These are phyloP conservation scores for Verbena officinalis DNA, from an alignment of 257 asterid species.

Conservation along the genomic window DNA sequence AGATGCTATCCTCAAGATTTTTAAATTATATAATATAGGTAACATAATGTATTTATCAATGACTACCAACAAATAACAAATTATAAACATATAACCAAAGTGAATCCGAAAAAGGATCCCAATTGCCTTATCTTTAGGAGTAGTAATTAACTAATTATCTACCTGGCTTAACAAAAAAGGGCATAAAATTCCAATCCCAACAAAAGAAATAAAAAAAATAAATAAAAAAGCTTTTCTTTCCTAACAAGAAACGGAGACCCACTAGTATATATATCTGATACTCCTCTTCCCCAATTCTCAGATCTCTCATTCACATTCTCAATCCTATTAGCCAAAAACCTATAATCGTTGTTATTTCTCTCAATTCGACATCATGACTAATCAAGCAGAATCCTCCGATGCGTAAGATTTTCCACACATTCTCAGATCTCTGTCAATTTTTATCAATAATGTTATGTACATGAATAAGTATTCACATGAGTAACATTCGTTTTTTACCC, in stretches of 20 bases:
- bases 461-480: neutral
- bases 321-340: slow-evolving; percentile 26
- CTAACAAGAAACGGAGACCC: slow-evolving; percentile 51
- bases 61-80: no score
- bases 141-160: neutral
- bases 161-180: neutral
- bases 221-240: slow-evolving; percentile 44
- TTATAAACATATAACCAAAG: no score
- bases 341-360: neutral
- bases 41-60: no score
- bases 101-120: no score
- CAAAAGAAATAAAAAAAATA: slow-evolving; percentile 8
- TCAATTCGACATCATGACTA: slow-evolving; percentile 41
- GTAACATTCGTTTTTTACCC: neutral
- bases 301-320: slow-evolving; percentile 33
- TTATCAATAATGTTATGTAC: slow-evolving; percentile 4
- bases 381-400: slow-evolving; percentile 68
- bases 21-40: no score
- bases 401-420: slow-evolving; percentile 46
- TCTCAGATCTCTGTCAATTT: slow-evolving; percentile 32
- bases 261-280: slow-evolving; percentile 28
- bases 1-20: no score
- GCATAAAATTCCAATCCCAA: no score
- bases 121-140: neutral
- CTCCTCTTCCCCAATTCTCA: slow-evolving; percentile 24